Evolutionary conservation across 1,284 basidiomycete genomes (phyloP).

Genomic region (Inonotus obliquus): DNA sequence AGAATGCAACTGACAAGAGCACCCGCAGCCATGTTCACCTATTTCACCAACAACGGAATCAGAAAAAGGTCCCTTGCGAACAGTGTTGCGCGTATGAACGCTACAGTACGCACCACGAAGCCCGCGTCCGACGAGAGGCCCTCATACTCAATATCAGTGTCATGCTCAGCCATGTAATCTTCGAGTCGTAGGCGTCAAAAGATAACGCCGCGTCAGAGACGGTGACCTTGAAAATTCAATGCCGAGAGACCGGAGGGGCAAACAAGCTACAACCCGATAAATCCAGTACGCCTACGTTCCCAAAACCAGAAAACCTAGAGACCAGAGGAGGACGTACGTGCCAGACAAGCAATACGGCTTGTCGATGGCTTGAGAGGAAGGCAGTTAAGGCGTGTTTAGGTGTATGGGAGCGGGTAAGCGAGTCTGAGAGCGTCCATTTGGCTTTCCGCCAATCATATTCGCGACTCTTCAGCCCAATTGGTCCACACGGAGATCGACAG

Average conservation of each 20-base stretch:
- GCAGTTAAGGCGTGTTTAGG: background rate
- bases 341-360: background rate
- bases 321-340: background rate
- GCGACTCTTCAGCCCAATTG: constrained; percentile 3
- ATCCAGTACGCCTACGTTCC: background rate
- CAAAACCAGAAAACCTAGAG: too few relatives aligned
- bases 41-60: background rate
- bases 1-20: constrained; percentile 69
- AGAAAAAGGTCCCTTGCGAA: constrained; percentile 11
- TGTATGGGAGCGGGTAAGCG: constrained; percentile 1
- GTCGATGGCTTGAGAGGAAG: background rate
- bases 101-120: constrained; percentile 47
- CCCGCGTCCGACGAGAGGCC: constrained; percentile 72
- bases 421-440: background rate
- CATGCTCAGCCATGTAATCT: constrained; percentile 25
- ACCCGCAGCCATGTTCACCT: constrained; percentile 97
- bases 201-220: constrained; percentile 13
- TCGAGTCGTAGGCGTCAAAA: background rate
- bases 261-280: background rate
- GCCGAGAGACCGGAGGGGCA: background rate
- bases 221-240: background rate
- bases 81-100: background rate
- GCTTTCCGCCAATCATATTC: background rate
- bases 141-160: constrained; percentile 73
- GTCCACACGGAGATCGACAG: constrained; percentile 1